A percentile compares a stretch with the other conserved stretches of the same genome.
Evolutionary conservation across 2,329 filamentous ascomycete genomes (phyloP).

Genomic region (Ophiostoma himal-ulmi): DNA sequence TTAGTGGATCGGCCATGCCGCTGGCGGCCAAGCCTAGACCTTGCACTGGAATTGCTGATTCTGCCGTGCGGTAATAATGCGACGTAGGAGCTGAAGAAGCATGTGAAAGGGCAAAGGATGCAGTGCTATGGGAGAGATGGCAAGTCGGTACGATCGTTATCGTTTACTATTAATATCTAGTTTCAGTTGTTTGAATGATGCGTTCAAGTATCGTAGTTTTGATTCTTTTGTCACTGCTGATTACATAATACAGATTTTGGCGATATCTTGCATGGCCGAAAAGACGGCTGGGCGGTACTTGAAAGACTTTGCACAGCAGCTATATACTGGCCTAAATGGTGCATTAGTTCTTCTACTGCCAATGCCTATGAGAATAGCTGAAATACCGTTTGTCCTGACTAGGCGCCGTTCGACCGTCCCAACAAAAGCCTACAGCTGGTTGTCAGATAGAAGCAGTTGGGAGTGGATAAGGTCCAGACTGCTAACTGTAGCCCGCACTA

Average conservation of each 20-base stretch:
- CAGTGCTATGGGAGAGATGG: background rate
- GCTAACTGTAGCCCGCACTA: background rate
- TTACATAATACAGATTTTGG: background rate
- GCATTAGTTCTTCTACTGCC: background rate
- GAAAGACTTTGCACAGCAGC: too few relatives aligned
- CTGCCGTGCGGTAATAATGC: background rate
- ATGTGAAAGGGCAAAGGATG: background rate
- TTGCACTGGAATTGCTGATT: background rate
- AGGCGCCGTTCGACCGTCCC: background rate
- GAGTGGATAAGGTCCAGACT: too few relatives aligned
- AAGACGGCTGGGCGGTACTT: background rate
- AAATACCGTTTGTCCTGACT: background rate
- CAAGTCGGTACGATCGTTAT: background rate
- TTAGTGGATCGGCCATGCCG: slow-evolving; percentile 5
- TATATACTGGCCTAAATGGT: too few relatives aligned
- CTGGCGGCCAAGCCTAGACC: background rate
- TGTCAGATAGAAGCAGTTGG: background rate
- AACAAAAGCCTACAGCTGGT: background rate
- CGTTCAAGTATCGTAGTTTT: too few relatives aligned
- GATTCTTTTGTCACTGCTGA: too few relatives aligned
- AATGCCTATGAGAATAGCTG: background rate
- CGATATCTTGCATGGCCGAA: background rate
- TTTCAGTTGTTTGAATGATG: background rate
- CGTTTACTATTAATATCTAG: background rate
- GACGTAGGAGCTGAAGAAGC: background rate